These are phyloP conservation scores for Yarrowia keelungensis DNA, from an alignment of 805 yeast species.

Conservation along the genomic window DNA sequence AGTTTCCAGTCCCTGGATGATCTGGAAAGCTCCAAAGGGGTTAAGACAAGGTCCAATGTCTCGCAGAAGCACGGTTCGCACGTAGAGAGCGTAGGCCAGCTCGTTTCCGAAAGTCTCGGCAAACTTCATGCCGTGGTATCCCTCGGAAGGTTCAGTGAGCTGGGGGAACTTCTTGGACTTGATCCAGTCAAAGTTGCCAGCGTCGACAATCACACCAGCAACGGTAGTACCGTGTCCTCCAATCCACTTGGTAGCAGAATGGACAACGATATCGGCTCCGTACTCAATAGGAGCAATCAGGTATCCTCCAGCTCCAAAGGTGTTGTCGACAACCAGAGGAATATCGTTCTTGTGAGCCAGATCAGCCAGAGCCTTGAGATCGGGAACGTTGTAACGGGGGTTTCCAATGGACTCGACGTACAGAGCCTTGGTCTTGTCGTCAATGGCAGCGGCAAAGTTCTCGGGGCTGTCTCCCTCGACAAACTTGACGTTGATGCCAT, in stretches of 20 bases:
- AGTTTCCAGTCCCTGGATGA: conserved; percentile 93
- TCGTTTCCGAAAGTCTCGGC: conserved; percentile 78
- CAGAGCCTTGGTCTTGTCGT: conserved; percentile 85
- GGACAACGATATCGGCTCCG: conserved; percentile 92
- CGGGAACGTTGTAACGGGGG: conserved; percentile 92
- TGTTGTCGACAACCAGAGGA: conserved; percentile 92
- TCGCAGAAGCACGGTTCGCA: conserved; percentile 83
- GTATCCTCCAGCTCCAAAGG: conserved; percentile 96
- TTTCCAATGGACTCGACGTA: conserved; percentile 91
- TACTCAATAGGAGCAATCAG: conserved; percentile 81
- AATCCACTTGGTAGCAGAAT: conserved; percentile 97
- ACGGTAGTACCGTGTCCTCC: conserved; percentile 97
- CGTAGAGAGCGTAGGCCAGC: conserved; percentile 77
- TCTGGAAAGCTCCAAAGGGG: conserved; percentile 87
- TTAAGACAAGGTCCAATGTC: conserved; percentile 89
- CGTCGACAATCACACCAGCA: conserved; percentile 88
- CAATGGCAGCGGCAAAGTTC: conserved; percentile 74
- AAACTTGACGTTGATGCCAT: conserved; percentile 85
- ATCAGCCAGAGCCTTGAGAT: conserved; percentile 75
- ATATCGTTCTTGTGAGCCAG: conserved; percentile 86
- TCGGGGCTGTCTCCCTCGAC: conserved; percentile 80
- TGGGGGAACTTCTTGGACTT: conserved; percentile 88
- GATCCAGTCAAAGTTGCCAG: conserved; percentile 92
- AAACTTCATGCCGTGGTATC: conserved; percentile 87
- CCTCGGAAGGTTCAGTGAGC: conserved; percentile 87